A percentile compares a stretch with the other conserved stretches of the same genome.
Evolutionary conservation across 257 asterid species (phyloP).

Genomic region (Linderniella brevidens): DNA sequence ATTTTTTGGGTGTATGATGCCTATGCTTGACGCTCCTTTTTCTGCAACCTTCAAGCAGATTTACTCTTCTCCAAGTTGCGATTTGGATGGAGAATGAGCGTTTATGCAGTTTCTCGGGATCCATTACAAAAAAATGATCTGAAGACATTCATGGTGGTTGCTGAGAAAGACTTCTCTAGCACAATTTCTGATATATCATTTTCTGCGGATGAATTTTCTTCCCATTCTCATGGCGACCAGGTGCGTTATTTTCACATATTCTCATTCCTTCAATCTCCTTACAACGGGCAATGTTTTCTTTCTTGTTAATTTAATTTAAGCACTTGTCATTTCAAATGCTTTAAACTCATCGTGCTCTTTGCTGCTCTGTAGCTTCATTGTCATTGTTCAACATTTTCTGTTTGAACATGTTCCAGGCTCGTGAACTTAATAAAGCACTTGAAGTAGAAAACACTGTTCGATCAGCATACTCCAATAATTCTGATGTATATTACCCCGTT

Average conservation of each 20-base stretch:
- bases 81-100: constrained; percentile 74
- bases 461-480: constrained; percentile 25
- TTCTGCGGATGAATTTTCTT: constrained; percentile 23
- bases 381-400: not conserved
- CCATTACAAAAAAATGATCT: constrained; percentile 33
- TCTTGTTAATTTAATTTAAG: too few relatives aligned
- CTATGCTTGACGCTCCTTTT: constrained; percentile 8
- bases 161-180: constrained; percentile 39
- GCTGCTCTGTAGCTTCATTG: too few relatives aligned
- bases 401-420: constrained; percentile 31
- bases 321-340: too few relatives aligned
- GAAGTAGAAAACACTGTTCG: constrained; percentile 52
- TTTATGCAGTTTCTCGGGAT: constrained; percentile 43
- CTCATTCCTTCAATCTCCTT: not conserved
- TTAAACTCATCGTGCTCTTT: too few relatives aligned
- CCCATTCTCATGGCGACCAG: constrained; percentile 39
- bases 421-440: constrained; percentile 39
- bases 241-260: constrained; percentile 17
- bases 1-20: constrained; percentile 4
- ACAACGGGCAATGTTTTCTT: too few relatives aligned
- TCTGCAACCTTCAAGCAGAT: constrained; percentile 23
- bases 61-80: constrained; percentile 71
- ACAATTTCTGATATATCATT: constrained; percentile 36
- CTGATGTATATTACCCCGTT: constrained; percentile 49
- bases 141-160: constrained; percentile 73